Base-by-base conservation (phyloP, 805 yeast genomes). In the Cephaloascus albidus region DNA sequence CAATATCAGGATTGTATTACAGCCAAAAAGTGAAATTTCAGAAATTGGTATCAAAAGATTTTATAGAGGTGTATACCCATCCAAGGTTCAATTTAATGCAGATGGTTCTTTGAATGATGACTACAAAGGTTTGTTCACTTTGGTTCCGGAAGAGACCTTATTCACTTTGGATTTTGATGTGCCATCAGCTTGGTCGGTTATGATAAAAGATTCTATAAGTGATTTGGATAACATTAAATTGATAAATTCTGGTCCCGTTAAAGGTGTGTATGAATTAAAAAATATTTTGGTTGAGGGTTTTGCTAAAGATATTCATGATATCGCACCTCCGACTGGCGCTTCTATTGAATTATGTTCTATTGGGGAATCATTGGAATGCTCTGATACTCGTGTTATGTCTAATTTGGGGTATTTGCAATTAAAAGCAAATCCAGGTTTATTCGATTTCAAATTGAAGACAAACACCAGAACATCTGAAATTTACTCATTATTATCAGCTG, bases 401-500 rank as follows among this genome's bases (percentile, higher is more conserved):
- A 81, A 84, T 32, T 65, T 81, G 45, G 97, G 97, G 0, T 90
- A 90, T 56, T 74, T 83, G 39, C 97, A 89, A 57, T 63, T 93
- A 36, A 75, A 74, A 45, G 78, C 83, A 0, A 67, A 65, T 38
- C 93, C 94, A 1, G 96, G 96, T 0, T 36, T 67, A 3, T 85
- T 85, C 81, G 54, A 60, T 2, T 53, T 85, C n/a, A 47, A 50
- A 1, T 50, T 80, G 10, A 71, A 72, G 43, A 49, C 53, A 8
- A 53, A 53, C 3, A 66, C 75, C 2, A 47, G 58, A 36, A 55
- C 81, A 1, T 50, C 61, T 3, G 62, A 63, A 1, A 60, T 75
- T 18, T 77, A 61, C 44, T 43, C 54, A 0, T 42, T 74, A 18
- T 58, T 60, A 40, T 53, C 48, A 14, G 54, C 64, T 15, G 63